Conservation (phyloP, 2,329 filamentous ascomycete species). For the Trichophyton benhamiae region DNA sequence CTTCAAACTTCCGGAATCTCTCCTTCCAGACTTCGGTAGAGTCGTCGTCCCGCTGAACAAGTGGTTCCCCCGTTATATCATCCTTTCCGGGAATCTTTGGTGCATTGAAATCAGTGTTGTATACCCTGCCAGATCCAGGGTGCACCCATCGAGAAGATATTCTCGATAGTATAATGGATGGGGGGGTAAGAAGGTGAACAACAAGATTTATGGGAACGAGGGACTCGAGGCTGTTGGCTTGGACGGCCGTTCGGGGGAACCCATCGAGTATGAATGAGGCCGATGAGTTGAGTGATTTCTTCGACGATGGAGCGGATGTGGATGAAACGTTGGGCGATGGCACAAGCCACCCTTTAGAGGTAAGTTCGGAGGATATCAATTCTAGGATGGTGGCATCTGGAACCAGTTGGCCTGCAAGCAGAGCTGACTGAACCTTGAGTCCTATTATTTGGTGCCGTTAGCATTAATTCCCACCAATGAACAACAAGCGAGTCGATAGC, state of each 20-base stretch:
- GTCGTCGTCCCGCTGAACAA: slow-evolving; percentile 76
- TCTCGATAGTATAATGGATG: slow-evolving; percentile 73
- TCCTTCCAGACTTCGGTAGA: slow-evolving; percentile 73
- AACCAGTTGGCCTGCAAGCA: slow-evolving; percentile 81
- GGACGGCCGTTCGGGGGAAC: slow-evolving; percentile 75
- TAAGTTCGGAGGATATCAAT: slow-evolving; percentile 81
- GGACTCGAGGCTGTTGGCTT: slow-evolving; percentile 64
- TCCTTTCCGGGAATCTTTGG: slow-evolving; percentile 70
- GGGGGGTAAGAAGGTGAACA: slow-evolving; percentile 73
- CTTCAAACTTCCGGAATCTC: slow-evolving; percentile 70
- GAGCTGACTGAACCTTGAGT: slow-evolving; percentile 77
- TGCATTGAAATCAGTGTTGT: slow-evolving; percentile 87
- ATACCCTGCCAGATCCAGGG: slow-evolving; percentile 77
- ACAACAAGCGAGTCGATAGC: neutral
- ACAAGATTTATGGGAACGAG: slow-evolving; percentile 92
- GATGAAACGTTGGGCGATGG: slow-evolving; percentile 33
- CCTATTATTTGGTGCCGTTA: slow-evolving; percentile 40
- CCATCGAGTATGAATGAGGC: slow-evolving; percentile 94
- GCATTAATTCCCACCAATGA: neutral
- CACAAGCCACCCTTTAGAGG: slow-evolving; percentile 69
- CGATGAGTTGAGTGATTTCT: slow-evolving; percentile 49
- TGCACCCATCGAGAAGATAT: slow-evolving; percentile 92
- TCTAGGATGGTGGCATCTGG: slow-evolving; percentile 83
- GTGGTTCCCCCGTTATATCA: slow-evolving; percentile 76
- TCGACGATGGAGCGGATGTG: slow-evolving; percentile 28